These are phyloP conservation scores for Populus pruinosa DNA, from an alignment of 345 rosid species.

Conservation along the genomic window DNA sequence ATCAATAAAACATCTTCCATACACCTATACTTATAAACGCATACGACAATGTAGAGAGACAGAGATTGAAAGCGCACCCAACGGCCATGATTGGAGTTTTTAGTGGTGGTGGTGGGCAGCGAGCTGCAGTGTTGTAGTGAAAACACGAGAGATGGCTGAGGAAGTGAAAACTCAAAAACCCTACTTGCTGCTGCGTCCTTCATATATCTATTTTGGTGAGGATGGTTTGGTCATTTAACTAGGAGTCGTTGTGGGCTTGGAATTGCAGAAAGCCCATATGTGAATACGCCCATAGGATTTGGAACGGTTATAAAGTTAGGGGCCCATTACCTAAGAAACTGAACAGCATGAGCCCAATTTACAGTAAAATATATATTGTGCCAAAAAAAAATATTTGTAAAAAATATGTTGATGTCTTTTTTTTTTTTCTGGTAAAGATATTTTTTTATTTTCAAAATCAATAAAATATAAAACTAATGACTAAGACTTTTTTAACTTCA, in stretches of 20 bases:
- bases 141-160: neutral
- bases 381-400: too few relatives aligned
- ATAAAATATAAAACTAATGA: too few relatives aligned
- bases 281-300: neutral
- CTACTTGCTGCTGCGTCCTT: neutral
- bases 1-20: slow-evolving; percentile 3
- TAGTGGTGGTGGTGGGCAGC: neutral
- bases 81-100: slow-evolving; percentile 12
- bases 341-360: too few relatives aligned
- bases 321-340: neutral
- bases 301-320: neutral
- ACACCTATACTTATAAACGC: neutral
- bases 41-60: neutral
- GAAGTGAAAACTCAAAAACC: neutral
- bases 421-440: too few relatives aligned
- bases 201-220: neutral
- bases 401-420: too few relatives aligned
- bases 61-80: neutral
- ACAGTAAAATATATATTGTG: too few relatives aligned
- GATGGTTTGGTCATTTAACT: neutral
- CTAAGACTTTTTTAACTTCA: too few relatives aligned
- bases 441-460: fast-evolving
- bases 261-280: neutral
- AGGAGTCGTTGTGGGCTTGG: neutral
- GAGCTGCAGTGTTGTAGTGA: neutral